These are phyloP conservation scores for Tricholoma flavovirens DNA, from an alignment of 768 basidiomycete species.

Conservation along the genomic window DNA sequence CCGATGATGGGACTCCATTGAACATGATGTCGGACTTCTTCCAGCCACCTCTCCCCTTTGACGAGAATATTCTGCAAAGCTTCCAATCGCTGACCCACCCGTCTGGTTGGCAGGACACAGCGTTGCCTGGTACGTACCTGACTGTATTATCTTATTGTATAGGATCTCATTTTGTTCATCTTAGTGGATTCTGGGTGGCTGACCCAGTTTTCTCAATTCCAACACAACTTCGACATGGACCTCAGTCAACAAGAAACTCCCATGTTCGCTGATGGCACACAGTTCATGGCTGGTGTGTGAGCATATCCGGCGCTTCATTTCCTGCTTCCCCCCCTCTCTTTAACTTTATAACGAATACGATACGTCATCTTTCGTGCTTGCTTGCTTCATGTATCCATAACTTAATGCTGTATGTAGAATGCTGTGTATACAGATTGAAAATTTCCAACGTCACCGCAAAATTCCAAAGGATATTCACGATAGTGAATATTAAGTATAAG, in stretches of 20 bases:
- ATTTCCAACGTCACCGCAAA: background rate
- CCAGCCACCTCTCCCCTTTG: constrained; percentile 50
- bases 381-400: background rate
- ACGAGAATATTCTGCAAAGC: constrained; percentile 54
- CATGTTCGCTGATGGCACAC: constrained; percentile 20
- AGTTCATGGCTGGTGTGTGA: constrained; percentile 24
- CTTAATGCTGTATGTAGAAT: background rate
- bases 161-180: background rate
- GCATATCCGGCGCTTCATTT: constrained; percentile 3
- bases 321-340: background rate
- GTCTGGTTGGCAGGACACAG: constrained; percentile 47
- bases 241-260: constrained; percentile 15
- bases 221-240: constrained; percentile 33
- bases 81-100: constrained; percentile 55
- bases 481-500: too few species aligned
- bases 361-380: background rate
- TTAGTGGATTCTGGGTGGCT: constrained; percentile 32
- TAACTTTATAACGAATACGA: background rate
- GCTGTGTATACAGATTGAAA: background rate
- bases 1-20: constrained; percentile 14
- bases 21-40: constrained; percentile 38
- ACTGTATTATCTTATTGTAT: background rate
- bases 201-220: constrained; percentile 28
- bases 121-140: constrained; percentile 43
- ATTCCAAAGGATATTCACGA: background rate